Conservation (phyloP, 2,329 filamentous ascomycete species). For the Fusarium continuum region DNA sequence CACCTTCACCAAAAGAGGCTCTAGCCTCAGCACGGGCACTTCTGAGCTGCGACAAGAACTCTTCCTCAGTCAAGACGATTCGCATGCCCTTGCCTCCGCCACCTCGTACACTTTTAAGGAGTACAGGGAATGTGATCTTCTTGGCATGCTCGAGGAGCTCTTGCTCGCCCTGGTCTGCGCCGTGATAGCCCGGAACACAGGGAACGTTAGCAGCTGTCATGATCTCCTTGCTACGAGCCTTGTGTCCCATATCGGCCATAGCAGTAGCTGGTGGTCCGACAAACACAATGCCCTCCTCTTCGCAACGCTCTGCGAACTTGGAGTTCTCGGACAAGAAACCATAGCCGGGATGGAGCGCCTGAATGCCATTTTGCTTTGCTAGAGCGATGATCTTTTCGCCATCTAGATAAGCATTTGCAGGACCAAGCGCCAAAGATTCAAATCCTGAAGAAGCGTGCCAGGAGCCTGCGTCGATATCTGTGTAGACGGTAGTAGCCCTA, state of each 20-base stretch:
- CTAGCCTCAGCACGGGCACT: constrained; percentile 79
- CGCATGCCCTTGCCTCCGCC: constrained; percentile 88
- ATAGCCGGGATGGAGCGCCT: constrained; percentile 95
- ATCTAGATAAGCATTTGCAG: constrained; percentile 88
- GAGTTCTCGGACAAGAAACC: constrained; percentile 96
- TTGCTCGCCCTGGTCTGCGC: constrained; percentile 76
- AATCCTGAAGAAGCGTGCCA: constrained; percentile 90
- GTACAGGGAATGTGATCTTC: constrained; percentile 73
- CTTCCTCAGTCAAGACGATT: constrained; percentile 72
- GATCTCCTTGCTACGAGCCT: constrained; percentile 92
- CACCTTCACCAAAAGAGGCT: constrained; percentile 81
- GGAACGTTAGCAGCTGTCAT: constrained; percentile 96
- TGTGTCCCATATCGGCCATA: constrained; percentile 91
- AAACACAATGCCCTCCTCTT: constrained; percentile 89
- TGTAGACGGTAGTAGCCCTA: constrained; percentile 92
- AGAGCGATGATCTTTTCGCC: constrained; percentile 90
- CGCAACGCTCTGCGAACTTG: constrained; percentile 86
- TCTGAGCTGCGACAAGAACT: constrained; percentile 75
- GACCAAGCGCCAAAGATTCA: constrained; percentile 83
- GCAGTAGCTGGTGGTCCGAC: constrained; percentile 89
- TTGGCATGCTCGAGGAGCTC: constrained; percentile 74
- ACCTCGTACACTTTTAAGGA: constrained; percentile 82
- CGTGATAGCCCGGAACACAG: constrained; percentile 96
- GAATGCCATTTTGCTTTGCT: constrained; percentile 85
- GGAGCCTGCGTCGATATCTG: constrained; percentile 84